Base-by-base conservation (phyloP, 2,329 filamentous ascomycete genomes). In the Ceratocystis ficicola region DNA sequence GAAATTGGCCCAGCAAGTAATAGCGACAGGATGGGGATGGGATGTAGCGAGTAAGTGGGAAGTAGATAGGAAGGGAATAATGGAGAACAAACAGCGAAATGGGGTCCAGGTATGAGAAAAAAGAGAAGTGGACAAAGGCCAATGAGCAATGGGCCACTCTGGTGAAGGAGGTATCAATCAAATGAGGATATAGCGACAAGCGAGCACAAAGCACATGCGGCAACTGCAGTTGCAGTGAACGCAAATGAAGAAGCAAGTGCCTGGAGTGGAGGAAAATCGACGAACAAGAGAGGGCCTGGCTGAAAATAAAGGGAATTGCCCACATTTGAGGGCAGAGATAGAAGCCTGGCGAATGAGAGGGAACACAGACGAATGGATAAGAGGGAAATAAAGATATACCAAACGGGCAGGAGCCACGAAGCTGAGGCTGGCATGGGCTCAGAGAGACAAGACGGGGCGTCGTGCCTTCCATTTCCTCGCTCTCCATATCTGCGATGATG, bases 311-410 rank as follows among this genome's bases (percentile, higher is more conserved):
- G 32, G 59, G 15, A 48, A n/a, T 46, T 62, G 28, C 44, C 25
- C 61, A 32, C 48, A 48, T 30, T 7, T 32, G 44, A 48, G 36
- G 20, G 32, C 28, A 57, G 62, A 57, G 62, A 55, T 44, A 55
- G 46, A 64, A 64, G 4, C 48, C 22, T 28, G 25, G 48, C 48
- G 20, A 59, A n/a, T 5, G 30, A 52, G n/a, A 64, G n/a, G 25
- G 48, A 30, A 44, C 15, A 5, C 20, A 44, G 30, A 4, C 20
- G 6, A 25, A 7, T n/a, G 20, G 12, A 32, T 32, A 36, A 44
- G 22, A 57, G 17, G 44, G 25, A 62, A 20, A 30, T 4, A n/a
- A 44, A 28, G 36, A 44, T 15, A 44, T 20, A 46, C 36, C 36
- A 46, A 46, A 20, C 1, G 15, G 28, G 22, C 8, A 63, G 48